A percentile compares a stretch with the other conserved stretches of the same genome.
These are phyloP conservation scores for Dryadomyces sulphureus DNA, from an alignment of 2,329 filamentous ascomycete species.

Conservation along the genomic window DNA sequence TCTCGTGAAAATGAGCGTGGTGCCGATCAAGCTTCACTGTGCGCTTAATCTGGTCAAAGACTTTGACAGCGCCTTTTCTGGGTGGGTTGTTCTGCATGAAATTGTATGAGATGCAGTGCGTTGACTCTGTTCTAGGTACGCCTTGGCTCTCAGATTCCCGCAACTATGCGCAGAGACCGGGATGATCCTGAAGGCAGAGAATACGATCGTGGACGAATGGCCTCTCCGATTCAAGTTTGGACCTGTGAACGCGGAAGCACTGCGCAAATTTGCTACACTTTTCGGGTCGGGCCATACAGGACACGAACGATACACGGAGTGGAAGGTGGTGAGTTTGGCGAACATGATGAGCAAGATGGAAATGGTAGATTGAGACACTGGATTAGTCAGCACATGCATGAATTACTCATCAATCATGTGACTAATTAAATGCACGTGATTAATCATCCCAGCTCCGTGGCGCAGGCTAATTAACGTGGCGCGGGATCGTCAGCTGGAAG, in stretches of 20 bases:
- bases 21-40: too few species aligned
- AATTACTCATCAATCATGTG: too few species aligned
- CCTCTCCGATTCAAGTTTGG: background rate
- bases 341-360: too few species aligned
- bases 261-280: background rate
- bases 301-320: background rate
- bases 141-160: background rate
- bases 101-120: background rate
- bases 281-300: background rate
- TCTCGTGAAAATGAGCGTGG: too few species aligned
- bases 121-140: background rate
- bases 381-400: too few species aligned
- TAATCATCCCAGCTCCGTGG: too few species aligned
- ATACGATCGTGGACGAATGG: background rate
- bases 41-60: background rate
- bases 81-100: background rate
- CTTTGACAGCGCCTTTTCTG: background rate
- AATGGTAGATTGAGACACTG: too few species aligned
- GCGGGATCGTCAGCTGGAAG: background rate
- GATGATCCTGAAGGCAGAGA: background rate
- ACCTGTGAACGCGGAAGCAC: background rate
- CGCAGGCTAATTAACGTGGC: too few species aligned
- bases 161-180: background rate
- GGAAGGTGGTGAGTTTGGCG: too few species aligned
- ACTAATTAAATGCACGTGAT: too few species aligned